Conservation (phyloP, 2,329 filamentous ascomycete genomes). For the Fusarium protoensiforme region DNA sequence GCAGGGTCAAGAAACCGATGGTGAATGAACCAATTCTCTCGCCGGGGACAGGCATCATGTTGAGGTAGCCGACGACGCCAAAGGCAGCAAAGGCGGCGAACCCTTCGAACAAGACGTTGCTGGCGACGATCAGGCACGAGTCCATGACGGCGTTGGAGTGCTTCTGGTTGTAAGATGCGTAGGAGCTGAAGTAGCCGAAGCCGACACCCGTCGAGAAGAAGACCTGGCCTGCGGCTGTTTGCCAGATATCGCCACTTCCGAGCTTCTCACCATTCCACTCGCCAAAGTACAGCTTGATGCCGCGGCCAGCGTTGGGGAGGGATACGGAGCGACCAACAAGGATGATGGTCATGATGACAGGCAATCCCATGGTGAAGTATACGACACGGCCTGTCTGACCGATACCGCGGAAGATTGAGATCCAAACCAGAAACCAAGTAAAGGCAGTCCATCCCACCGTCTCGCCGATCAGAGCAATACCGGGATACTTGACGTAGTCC, state of each 20-base stretch:
- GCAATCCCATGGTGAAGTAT: slow-evolving; percentile 71
- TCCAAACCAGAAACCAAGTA: slow-evolving; percentile 69
- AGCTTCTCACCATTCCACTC: slow-evolving; percentile 62
- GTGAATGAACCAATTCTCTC: slow-evolving; percentile 64
- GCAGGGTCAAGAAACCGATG: slow-evolving; percentile 68
- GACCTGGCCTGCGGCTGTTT: slow-evolving; percentile 69
- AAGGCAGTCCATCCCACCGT: slow-evolving; percentile 69
- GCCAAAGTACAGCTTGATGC: slow-evolving; percentile 59
- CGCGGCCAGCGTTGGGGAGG: slow-evolving; percentile 63
- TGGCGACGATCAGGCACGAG: slow-evolving; percentile 64
- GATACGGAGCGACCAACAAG: slow-evolving; percentile 65
- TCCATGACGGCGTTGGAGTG: slow-evolving; percentile 70
- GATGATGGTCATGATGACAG: slow-evolving; percentile 66
- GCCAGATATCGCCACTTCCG: slow-evolving; percentile 64
- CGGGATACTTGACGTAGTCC: slow-evolving; percentile 59
- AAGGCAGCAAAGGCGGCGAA: slow-evolving; percentile 61
- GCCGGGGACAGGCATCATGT: slow-evolving; percentile 49
- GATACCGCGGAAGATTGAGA: slow-evolving; percentile 69
- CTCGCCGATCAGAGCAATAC: slow-evolving; percentile 61
- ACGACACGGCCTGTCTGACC: slow-evolving; percentile 68
- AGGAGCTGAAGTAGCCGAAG: slow-evolving; percentile 69
- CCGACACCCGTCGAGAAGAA: slow-evolving; percentile 70
- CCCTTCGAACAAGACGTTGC: slow-evolving; percentile 68
- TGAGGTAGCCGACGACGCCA: slow-evolving; percentile 63
- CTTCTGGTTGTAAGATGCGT: slow-evolving; percentile 68